These are phyloP conservation scores for Colletotrichum sp. DNA, from an alignment of 2,329 filamentous ascomycete genomes.

Conservation along the genomic window DNA sequence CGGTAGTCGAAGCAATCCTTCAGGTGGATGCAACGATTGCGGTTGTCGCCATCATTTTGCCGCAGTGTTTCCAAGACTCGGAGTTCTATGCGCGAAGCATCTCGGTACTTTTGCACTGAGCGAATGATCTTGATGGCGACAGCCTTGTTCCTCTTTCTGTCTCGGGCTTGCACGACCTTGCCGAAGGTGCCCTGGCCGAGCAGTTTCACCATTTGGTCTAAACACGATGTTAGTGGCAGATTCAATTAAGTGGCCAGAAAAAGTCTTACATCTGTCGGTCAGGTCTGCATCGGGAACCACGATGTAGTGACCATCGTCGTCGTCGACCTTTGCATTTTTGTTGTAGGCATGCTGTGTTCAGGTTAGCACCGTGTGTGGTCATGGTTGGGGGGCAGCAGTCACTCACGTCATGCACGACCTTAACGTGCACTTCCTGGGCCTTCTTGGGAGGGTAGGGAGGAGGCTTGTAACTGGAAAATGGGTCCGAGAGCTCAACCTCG, in stretches of 20 bases:
- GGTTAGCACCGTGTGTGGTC: constrained; percentile 10
- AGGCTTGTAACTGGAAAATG: constrained; percentile 81
- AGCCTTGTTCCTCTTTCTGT: constrained; percentile 75
- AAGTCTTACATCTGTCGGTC: constrained; percentile 83
- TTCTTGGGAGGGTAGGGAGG: constrained; percentile 91
- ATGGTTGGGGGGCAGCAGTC: background rate
- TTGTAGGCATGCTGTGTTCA: constrained; percentile 42
- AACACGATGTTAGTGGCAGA: constrained; percentile 26
- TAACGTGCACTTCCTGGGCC: constrained; percentile 76
- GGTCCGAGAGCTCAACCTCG: constrained; percentile 75
- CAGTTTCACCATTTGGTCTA: constrained; percentile 87
- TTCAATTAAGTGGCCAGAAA: background rate
- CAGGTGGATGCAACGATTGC: constrained; percentile 96
- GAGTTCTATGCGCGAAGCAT: constrained; percentile 93
- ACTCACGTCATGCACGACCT: constrained; percentile 68
- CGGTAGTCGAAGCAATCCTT: constrained; percentile 97
- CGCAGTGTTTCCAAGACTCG: constrained; percentile 90
- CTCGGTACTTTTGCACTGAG: constrained; percentile 97
- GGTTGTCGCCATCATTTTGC: constrained; percentile 88
- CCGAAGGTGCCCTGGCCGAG: constrained; percentile 98
- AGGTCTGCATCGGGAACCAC: constrained; percentile 86
- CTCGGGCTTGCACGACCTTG: constrained; percentile 93
- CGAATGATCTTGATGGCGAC: constrained; percentile 98
- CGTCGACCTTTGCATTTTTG: constrained; percentile 80
- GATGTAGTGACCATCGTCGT: constrained; percentile 97